Evolutionary conservation across 306 rosid species (phyloP).

Genomic region (Mimosa bimucronata): DNA sequence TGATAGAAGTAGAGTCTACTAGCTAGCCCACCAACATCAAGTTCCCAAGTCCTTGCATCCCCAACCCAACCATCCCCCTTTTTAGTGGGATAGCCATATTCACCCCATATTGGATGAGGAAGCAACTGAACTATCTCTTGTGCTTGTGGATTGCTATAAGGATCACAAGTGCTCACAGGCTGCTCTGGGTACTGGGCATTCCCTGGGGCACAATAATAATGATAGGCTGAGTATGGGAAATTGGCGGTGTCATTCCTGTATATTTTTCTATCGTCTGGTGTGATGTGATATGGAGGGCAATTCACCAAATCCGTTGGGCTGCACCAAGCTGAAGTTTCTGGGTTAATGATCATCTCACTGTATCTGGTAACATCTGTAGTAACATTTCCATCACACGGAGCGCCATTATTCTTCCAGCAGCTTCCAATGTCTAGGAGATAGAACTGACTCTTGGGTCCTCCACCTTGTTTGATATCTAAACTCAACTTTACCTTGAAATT

Average conservation of each 20-base stretch:
- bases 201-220: constrained; percentile 67
- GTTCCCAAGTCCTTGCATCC: constrained; percentile 69
- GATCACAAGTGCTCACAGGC: constrained; percentile 56
- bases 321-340: constrained; percentile 65
- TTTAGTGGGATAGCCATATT: constrained; percentile 57
- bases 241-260: constrained; percentile 56
- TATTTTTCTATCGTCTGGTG: constrained; percentile 50
- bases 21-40: constrained; percentile 68
- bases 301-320: constrained; percentile 39
- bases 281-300: constrained; percentile 68
- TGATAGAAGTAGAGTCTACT: constrained; percentile 62
- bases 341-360: constrained; percentile 70
- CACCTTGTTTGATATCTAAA: constrained; percentile 58
- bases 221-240: constrained; percentile 67
- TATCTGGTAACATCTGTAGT: constrained; percentile 66
- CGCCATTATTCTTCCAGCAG: constrained; percentile 78
- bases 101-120: constrained; percentile 52
- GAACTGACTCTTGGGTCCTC: constrained; percentile 76
- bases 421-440: constrained; percentile 67
- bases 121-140: constrained; percentile 69
- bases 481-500: constrained; percentile 60
- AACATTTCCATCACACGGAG: constrained; percentile 54
- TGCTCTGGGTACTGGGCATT: constrained; percentile 52
- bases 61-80: constrained; percentile 68
- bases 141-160: constrained; percentile 72